These are phyloP conservation scores for Hericium erinaceus DNA, from an alignment of 768 basidiomycete genomes.

Conservation along the genomic window DNA sequence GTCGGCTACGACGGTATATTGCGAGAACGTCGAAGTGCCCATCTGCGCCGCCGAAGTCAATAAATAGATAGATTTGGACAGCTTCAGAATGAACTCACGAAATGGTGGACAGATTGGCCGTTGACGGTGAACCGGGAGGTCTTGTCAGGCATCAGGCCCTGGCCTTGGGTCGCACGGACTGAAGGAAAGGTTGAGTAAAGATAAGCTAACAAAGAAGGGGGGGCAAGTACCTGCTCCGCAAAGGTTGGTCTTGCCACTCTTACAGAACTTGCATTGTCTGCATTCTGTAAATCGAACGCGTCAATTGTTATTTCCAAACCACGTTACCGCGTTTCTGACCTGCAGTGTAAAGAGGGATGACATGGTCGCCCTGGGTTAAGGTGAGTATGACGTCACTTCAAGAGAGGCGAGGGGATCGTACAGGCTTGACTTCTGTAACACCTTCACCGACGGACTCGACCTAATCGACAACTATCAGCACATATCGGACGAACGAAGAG, in stretches of 20 bases:
- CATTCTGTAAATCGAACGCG: slow-evolving; percentile 43
- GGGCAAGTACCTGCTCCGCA: slow-evolving; percentile 69
- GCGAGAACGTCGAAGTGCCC: slow-evolving; percentile 99
- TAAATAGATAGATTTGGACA: not conserved
- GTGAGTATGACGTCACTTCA: not conserved
- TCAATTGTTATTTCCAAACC: not conserved
- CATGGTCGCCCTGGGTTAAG: slow-evolving; percentile 72
- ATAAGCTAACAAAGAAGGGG: not conserved
- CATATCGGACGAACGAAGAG: not conserved
- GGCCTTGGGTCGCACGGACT: slow-evolving; percentile 91
- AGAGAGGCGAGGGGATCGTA: slow-evolving; percentile 20
- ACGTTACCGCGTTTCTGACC: slow-evolving; percentile 31
- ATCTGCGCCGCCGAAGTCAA: slow-evolving; percentile 44
- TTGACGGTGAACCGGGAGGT: slow-evolving; percentile 83
- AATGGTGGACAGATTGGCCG: slow-evolving; percentile 83
- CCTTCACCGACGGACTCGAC: slow-evolving; percentile 97
- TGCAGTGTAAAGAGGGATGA: slow-evolving; percentile 93
- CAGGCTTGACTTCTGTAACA: slow-evolving; percentile 67
- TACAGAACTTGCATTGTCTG: slow-evolving; percentile 97
- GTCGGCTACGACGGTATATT: slow-evolving; percentile 97
- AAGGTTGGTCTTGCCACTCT: slow-evolving; percentile 97
- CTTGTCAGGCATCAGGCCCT: slow-evolving; percentile 91
- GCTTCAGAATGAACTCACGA: slow-evolving; percentile 41
- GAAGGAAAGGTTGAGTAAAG: not conserved
- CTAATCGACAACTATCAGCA: slow-evolving; percentile 27